Base-by-base conservation (phyloP, 2,329 filamentous ascomycete species). In the Colletotrichum tanaceti region DNA sequence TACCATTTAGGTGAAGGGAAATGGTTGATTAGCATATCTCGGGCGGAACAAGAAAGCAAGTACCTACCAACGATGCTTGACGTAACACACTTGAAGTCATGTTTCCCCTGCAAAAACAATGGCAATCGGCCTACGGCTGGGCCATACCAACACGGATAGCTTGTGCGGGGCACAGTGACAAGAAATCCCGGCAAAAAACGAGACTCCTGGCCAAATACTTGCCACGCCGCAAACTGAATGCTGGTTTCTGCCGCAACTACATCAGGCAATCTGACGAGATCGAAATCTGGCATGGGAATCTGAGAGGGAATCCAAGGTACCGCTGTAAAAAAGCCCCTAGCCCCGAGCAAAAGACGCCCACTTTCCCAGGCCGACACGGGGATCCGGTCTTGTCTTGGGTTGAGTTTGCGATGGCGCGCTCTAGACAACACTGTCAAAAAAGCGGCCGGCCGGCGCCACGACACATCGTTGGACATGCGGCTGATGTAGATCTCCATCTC, bases 261-360 rank as follows among this genome's bases (percentile, higher is more conserved):
- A 24, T 20, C 28, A 2, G 43, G 41, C 3, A 54, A 54, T 39
- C 32, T 52, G 5, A n/a, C n/a, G n/a, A 28, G 41, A 68, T 60
- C 24, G 62, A 10, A 59, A 68, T 68, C 54, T 65, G 35, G 41
- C 14, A 60, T 68, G 62, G 65, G 54, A 65, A 65, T 65, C 65
- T 55, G 18, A 18, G 32, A 32, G 10, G 16, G 22, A n/a, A 60
- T 47, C 22, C 49, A 53, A 54, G 38, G 52, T 16, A 61, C 57
- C 53, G 32, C 13, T 7, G 16, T 18, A 5, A 58, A 47, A 16
- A 58, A 47, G 11, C 20, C 10, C 32, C 38, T 22, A n/a, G 57
- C 14, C 20, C 28, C 5, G 22, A 58, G 54, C 44, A 58, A 63
- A 63, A 7, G 22, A 50, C 60, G 16, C 20, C 32, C 9, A 35